Evolutionary conservation across 1,284 basidiomycete genomes (phyloP).

Genomic region (Cronartium ribicola): DNA sequence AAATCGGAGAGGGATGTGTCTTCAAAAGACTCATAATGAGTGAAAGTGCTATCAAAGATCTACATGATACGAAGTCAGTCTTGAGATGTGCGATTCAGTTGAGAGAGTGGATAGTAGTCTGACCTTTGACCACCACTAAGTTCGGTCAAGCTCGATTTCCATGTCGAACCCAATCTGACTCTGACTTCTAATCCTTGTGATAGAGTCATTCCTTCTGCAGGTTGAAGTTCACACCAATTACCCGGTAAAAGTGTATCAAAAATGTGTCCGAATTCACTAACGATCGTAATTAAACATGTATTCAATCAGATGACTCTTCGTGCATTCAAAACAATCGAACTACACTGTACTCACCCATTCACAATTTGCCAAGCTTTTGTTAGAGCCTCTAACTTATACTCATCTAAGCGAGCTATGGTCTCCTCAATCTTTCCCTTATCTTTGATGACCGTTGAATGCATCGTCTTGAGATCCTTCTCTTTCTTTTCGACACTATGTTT

Average conservation of each 20-base stretch:
- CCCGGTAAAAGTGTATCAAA: constrained; percentile 93
- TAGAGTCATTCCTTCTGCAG: constrained; percentile 86
- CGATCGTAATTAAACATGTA: not conserved
- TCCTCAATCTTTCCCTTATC: constrained; percentile 95
- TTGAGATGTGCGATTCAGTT: constrained; percentile 9
- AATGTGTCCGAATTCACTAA: constrained; percentile 92
- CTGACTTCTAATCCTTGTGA: constrained; percentile 96
- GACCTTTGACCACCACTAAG: constrained; percentile 93
- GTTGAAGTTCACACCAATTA: constrained; percentile 91
- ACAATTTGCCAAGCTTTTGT: constrained; percentile 95
- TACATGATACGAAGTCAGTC: constrained; percentile 32
- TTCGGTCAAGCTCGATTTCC: constrained; percentile 97
- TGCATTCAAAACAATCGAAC: no score
- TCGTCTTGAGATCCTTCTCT: constrained; percentile 78
- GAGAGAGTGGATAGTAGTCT: constrained; percentile 47
- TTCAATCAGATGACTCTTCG: no score
- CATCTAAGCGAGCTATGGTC: constrained; percentile 87
- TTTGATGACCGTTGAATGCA: constrained; percentile 79
- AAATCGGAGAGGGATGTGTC: constrained; percentile 53
- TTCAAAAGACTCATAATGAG: constrained; percentile 52
- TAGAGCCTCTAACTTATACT: constrained; percentile 88
- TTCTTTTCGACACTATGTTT: constrained; percentile 81
- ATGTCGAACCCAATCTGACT: constrained; percentile 85
- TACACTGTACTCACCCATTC: constrained; percentile 61
- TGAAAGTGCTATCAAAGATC: constrained; percentile 48